Conservation (phyloP, 2,329 filamentous ascomycete genomes). For the Epichloe festucae region DNA sequence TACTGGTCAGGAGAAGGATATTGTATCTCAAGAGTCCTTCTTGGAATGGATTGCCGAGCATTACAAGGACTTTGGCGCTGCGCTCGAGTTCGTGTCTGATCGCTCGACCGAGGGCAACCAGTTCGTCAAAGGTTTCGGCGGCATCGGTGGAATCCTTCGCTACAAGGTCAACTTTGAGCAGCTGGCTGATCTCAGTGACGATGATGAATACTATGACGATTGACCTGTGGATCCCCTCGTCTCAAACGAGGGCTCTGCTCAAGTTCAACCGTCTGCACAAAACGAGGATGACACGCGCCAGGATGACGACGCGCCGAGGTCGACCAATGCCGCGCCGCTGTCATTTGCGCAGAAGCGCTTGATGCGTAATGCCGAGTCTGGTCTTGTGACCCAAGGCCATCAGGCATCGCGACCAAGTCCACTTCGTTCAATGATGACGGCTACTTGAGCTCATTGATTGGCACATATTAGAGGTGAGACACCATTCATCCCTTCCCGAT, state of each 20-base stretch:
- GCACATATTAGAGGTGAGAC: slow-evolving; percentile 18
- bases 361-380: slow-evolving; percentile 32
- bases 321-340: slow-evolving; percentile 31
- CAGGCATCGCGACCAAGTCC: slow-evolving; percentile 51
- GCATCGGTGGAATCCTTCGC: slow-evolving; percentile 89
- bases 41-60: slow-evolving; percentile 99
- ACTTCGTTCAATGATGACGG: slow-evolving; percentile 55
- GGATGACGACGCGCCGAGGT: slow-evolving; percentile 28
- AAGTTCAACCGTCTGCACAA: slow-evolving; percentile 38
- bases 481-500: neutral
- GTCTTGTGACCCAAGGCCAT: slow-evolving; percentile 29
- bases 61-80: slow-evolving; percentile 95
- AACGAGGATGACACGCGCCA: slow-evolving; percentile 27
- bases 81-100: slow-evolving; percentile 93
- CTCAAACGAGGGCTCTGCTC: slow-evolving; percentile 70
- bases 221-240: slow-evolving; percentile 85
- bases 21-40: slow-evolving; percentile 77
- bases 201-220: slow-evolving; percentile 92
- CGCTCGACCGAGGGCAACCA: slow-evolving; percentile 97
- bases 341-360: slow-evolving; percentile 33
- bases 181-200: slow-evolving; percentile 81
- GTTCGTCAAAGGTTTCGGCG: slow-evolving; percentile 99
- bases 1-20: slow-evolving; percentile 95
- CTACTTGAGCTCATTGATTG: slow-evolving; percentile 35
- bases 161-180: slow-evolving; percentile 99